Evolutionary conservation across 2,329 filamentous ascomycete species (phyloP).

Genomic region (Trichoderma afroharzianum): DNA sequence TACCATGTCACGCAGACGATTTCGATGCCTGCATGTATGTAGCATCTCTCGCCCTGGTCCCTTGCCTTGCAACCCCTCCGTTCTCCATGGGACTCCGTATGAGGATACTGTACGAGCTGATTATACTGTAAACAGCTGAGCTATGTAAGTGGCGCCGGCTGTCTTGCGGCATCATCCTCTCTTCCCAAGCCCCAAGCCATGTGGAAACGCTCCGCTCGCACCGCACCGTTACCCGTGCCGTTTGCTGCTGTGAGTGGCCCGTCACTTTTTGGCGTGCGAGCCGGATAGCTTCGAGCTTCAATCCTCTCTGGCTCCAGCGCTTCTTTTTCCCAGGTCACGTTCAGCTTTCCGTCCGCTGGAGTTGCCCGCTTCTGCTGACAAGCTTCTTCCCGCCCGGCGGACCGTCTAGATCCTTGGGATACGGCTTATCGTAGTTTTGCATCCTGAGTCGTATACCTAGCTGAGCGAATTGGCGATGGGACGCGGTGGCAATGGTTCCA

Average conservation of each 20-base stretch:
- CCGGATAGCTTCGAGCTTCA: background rate
- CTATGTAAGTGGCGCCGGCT: background rate
- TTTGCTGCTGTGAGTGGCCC: background rate
- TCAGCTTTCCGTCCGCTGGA: background rate
- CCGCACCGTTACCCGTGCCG: constrained; percentile 19
- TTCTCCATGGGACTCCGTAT: background rate
- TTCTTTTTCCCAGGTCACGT: background rate
- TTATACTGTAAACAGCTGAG: background rate
- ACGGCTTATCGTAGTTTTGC: background rate
- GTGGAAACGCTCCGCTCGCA: constrained; percentile 20
- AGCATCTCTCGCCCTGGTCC: background rate
- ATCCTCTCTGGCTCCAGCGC: background rate
- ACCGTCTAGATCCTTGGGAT: background rate
- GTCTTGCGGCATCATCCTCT: background rate
- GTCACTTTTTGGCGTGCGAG: background rate
- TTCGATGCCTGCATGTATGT: background rate
- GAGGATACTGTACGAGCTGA: background rate
- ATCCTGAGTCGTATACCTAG: background rate
- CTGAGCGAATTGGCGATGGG: background rate
- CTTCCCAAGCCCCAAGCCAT: background rate
- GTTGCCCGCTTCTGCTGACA: constrained; percentile 13
- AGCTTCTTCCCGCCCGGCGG: background rate
- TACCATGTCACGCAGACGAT: background rate
- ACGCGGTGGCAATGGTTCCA: background rate
- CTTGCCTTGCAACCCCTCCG: background rate